A percentile compares a stretch with the other conserved stretches of the same genome.
Evolutionary conservation across 805 yeast genomes (phyloP).

Genomic region (Metschnikowia orientalis): DNA sequence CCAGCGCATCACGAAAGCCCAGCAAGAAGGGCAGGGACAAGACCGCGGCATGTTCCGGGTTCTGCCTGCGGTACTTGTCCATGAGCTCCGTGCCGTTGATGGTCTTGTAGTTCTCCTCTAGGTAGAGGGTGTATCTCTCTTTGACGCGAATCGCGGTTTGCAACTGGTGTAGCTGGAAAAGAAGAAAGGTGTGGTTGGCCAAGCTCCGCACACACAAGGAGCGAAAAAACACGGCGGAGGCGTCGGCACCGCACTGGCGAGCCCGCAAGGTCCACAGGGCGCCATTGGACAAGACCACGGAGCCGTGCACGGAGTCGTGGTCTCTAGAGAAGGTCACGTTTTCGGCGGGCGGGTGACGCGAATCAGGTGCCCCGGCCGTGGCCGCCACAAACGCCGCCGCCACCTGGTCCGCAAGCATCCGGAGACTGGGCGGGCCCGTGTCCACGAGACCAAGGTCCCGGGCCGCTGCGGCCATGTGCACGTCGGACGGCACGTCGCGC

Average conservation of each 20-base stretch:
- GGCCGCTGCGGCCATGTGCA: conserved; percentile 18
- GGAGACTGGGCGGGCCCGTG: conserved; percentile 16
- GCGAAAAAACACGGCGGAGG: conserved; percentile 17
- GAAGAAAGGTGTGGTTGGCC: conserved; percentile 19
- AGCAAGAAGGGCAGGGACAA: too few species aligned
- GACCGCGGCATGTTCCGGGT: conserved; percentile 11
- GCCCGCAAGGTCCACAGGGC: conserved; percentile 23
- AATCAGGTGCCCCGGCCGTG: conserved; percentile 1
- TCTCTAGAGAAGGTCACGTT: too few species aligned
- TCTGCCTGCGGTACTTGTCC: conserved; percentile 22
- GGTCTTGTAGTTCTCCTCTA: conserved; percentile 32
- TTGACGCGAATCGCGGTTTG: conserved; percentile 21
- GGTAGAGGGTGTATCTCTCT: conserved; percentile 30
- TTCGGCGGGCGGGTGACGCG: too few species aligned
- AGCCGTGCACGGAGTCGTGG: conserved; percentile 2
- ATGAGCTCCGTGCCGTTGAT: conserved; percentile 34
- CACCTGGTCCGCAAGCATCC: conserved; percentile 16
- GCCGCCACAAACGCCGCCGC: conserved; percentile 2
- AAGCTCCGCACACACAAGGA: conserved; percentile 22
- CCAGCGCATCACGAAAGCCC: too few species aligned
- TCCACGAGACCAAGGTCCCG: conserved; percentile 27
- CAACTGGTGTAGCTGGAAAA: conserved; percentile 18
- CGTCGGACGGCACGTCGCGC: conserved; percentile 19
- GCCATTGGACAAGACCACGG: conserved; percentile 9
- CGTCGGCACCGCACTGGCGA: conserved; percentile 5